A percentile compares a stretch with the other conserved stretches of the same genome.
These are phyloP conservation scores for Taphrina sp. DNA, from an alignment of 1,139 yeast genomes.

Conservation along the genomic window DNA sequence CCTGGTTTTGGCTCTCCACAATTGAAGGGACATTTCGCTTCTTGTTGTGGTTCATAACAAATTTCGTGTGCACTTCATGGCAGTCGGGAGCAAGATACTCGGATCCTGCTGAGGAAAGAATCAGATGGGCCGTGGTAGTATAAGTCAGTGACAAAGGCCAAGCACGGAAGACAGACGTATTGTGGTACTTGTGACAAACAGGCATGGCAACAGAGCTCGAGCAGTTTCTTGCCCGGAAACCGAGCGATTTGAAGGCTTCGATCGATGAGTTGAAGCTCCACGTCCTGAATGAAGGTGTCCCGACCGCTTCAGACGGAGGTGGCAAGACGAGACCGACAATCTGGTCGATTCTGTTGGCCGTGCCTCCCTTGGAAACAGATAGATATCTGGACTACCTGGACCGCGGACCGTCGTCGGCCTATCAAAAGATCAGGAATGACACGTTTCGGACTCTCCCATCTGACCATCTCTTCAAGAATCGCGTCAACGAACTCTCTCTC, in stretches of 20 bases:
- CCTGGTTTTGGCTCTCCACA: no score
- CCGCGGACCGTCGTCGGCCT: slow-evolving; percentile 57
- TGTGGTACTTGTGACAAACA: no score
- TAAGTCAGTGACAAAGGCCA: no score
- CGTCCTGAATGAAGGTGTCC: slow-evolving; percentile 26
- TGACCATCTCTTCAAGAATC: slow-evolving; percentile 62
- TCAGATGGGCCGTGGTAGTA: no score
- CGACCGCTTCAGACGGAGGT: slow-evolving; percentile 2
- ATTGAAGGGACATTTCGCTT: no score
- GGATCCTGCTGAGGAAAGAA: no score
- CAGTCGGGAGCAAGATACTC: no score
- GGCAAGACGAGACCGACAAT: slow-evolving; percentile 67
- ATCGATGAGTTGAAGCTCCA: slow-evolving; percentile 22
- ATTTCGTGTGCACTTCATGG: no score
- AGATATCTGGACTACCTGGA: slow-evolving; percentile 58
- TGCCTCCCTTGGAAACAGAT: slow-evolving; percentile 55
- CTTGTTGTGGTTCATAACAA: no score
- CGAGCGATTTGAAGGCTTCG: slow-evolving; percentile 1
- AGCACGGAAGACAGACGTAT: no score
- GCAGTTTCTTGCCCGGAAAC: slow-evolving; percentile 5
- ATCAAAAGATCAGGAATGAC: slow-evolving; percentile 76
- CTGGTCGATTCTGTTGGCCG: slow-evolving; percentile 75
- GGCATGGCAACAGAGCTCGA: slow-evolving; percentile 29
- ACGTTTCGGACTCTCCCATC: slow-evolving; percentile 83
- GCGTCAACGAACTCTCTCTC: slow-evolving; percentile 67